Evolutionary conservation across 768 basidiomycete genomes (phyloP).

Genomic region (Scleroderma citrinum): DNA sequence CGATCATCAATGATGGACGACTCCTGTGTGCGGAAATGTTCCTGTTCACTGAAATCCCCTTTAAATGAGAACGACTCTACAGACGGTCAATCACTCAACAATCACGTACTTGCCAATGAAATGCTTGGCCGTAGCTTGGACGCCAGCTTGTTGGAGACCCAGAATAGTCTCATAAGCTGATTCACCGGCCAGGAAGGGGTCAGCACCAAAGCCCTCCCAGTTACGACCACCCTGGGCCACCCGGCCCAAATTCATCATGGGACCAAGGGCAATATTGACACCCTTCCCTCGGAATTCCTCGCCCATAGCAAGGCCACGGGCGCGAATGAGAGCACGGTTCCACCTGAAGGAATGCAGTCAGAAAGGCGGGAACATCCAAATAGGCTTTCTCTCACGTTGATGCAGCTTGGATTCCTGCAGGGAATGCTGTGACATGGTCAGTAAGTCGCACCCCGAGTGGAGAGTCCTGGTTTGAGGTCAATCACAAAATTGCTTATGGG

Average conservation of each 20-base stretch:
- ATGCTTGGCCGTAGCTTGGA: constrained; percentile 86
- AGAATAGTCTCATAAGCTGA: constrained; percentile 70
- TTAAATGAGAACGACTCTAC: neutral
- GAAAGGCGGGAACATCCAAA: neutral
- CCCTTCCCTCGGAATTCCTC: constrained; percentile 80
- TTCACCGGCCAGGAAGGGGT: constrained; percentile 83
- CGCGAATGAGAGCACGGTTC: constrained; percentile 72
- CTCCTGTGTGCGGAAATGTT: constrained; percentile 24
- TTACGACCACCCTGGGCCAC: constrained; percentile 82
- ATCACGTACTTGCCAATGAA: constrained; percentile 57
- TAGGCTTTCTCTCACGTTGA: constrained; percentile 52
- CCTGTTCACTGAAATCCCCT: constrained; percentile 27
- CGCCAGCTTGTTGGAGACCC: constrained; percentile 73
- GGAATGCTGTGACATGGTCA: constrained; percentile 73
- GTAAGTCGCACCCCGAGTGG: constrained; percentile 74
- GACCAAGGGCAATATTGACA: constrained; percentile 68
- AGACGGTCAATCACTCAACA: neutral
- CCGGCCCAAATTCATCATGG: constrained; percentile 87
- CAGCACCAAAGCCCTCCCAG: constrained; percentile 92
- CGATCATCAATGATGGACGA: constrained; percentile 37
- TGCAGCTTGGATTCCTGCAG: constrained; percentile 75
- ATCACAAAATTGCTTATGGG: neutral
- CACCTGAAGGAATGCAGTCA: constrained; percentile 36
- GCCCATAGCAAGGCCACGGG: constrained; percentile 75
- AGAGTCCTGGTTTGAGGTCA: constrained; percentile 42